These are phyloP conservation scores for Corymbia citriodora DNA, from an alignment of 441 rosid genomes.

Conservation along the genomic window DNA sequence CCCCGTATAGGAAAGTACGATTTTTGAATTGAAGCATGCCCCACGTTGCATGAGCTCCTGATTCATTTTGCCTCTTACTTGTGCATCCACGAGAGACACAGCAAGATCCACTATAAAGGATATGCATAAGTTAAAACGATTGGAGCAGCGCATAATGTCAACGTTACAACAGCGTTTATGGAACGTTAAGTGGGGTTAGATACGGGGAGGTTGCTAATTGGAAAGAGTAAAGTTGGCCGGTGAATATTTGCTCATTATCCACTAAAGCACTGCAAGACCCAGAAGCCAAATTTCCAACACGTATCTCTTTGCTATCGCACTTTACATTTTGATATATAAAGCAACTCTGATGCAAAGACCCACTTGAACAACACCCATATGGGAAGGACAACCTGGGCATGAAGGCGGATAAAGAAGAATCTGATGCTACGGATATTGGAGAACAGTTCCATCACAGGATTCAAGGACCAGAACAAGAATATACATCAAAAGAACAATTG, in stretches of 20 bases:
- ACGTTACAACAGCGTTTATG: background rate
- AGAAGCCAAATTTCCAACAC: background rate
- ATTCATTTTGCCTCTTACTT: background rate
- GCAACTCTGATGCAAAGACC: background rate
- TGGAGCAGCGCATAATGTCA: background rate
- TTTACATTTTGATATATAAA: background rate
- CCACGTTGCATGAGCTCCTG: background rate
- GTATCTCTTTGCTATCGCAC: background rate
- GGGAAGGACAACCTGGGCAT: background rate
- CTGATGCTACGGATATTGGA: background rate
- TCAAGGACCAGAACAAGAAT: background rate
- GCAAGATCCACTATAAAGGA: background rate
- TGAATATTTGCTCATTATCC: background rate
- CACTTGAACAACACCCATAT: background rate
- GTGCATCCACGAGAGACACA: background rate
- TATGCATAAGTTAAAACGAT: background rate
- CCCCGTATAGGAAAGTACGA: background rate
- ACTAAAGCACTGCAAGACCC: background rate
- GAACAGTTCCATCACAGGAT: background rate
- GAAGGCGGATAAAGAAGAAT: background rate
- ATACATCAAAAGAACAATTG: background rate
- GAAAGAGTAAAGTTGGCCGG: background rate
- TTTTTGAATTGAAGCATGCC: background rate
- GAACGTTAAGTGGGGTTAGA: background rate
- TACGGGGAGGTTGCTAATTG: background rate